Conservation (phyloP, 306 rosid species). For the Neltuma alba region DNA sequence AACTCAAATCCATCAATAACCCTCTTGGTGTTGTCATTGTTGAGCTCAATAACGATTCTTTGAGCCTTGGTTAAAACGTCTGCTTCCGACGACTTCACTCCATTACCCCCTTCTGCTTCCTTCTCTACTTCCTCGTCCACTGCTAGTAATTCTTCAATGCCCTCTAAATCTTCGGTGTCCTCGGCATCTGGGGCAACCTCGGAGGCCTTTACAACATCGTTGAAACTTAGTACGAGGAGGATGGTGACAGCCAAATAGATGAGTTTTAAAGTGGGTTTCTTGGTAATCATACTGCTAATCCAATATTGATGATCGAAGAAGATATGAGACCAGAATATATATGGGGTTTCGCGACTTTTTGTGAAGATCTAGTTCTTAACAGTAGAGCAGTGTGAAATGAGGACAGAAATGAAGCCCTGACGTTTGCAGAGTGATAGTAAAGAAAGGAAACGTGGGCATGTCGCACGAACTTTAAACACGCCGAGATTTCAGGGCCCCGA, state of each 20-base stretch:
- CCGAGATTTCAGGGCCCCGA: slow-evolving; percentile 36
- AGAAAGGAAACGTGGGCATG: neutral
- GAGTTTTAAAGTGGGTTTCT: slow-evolving; percentile 60
- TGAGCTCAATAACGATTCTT: slow-evolving; percentile 82
- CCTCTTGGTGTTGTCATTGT: slow-evolving; percentile 71
- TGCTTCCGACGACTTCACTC: slow-evolving; percentile 70
- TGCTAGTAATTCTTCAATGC: slow-evolving; percentile 71
- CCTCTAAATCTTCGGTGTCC: slow-evolving; percentile 61
- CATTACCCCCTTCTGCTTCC: slow-evolving; percentile 38
- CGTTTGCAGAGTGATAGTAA: neutral
- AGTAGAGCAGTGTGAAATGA: neutral
- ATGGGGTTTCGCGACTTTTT: neutral
- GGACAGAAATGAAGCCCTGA: neutral
- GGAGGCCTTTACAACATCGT: slow-evolving; percentile 43
- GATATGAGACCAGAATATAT: slow-evolving; percentile 45
- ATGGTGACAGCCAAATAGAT: slow-evolving; percentile 53
- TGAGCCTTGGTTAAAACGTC: slow-evolving; percentile 80
- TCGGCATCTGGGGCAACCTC: slow-evolving; percentile 44
- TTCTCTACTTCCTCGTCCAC: slow-evolving; percentile 71
- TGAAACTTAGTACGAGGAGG: slow-evolving; percentile 46
- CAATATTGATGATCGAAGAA: slow-evolving; percentile 33
- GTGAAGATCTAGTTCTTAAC: slow-evolving; percentile 2
- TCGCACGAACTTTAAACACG: slow-evolving; percentile 25
- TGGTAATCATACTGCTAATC: slow-evolving; percentile 40
- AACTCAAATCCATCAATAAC: slow-evolving; percentile 66